Base-by-base conservation (phyloP, 352 stramenopile species). In the Aphanomyces euteiches region DNA sequence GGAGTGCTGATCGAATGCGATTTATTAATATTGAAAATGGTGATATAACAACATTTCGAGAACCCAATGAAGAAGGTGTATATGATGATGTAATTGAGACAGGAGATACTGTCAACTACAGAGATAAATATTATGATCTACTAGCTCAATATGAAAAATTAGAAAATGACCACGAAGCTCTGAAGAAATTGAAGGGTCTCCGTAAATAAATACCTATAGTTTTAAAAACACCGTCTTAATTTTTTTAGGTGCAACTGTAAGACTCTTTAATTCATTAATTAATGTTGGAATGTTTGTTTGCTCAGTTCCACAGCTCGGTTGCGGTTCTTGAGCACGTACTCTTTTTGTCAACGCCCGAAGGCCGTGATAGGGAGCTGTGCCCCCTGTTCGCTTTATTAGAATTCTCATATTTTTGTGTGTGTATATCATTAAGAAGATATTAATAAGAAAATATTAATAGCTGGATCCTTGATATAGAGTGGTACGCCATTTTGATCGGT, bases 371-470 rank as follows among this genome's bases (percentile, higher is more conserved):
- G n/a, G n/a, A n/a, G n/a, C n/a, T n/a, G n/a, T n/a, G n/a, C n/a
- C n/a, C n/a, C n/a, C n/a, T n/a, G n/a, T n/a, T 12, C 19, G 12
- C 48, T 57, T 57, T 36, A 57, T 57, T 6, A 34, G 19, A 57
- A 57, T 57, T 57, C 48, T 57, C 48, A 57, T 57, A 48, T 48
- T 48, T 15, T 48, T 48, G 8, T 15, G 43, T 48, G 43, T 57
- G 17, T 57, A 57, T 57, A 57, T 57, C n/a, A 36, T 57, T 57
- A 57, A 57, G 48, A 57, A 57, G 48, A 57, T 57, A 57, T 57
- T 57, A 57, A 21, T 57, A 57, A 21, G 48, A 57, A 57, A 36
- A 57, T 57, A 57, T 57, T 57, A 57, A 57, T 57, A 36, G 48
- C 48, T 36, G 48, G 48, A 21, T 57, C 48, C 36, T 57, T 57